These are phyloP conservation scores for Lipomyces spencermartinsiae DNA, from an alignment of 805 yeast species.

Conservation along the genomic window DNA sequence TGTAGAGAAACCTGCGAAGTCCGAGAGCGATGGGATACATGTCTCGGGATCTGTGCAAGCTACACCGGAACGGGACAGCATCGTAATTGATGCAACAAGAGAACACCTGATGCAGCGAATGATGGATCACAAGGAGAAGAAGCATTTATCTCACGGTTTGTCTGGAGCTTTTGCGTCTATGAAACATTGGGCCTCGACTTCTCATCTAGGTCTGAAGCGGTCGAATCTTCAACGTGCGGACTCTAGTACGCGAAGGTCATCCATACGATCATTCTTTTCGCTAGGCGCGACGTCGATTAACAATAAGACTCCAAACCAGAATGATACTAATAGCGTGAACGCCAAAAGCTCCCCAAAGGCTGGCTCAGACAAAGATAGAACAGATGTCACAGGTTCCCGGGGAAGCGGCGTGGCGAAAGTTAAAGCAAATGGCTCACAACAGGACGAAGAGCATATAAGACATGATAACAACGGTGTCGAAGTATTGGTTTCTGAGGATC, in stretches of 20 bases:
- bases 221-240: not conserved
- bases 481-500: not conserved
- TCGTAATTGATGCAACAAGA: not conserved
- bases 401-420: not conserved
- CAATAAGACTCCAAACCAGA: not conserved
- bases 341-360: not conserved
- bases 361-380: not conserved
- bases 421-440: not conserved
- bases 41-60: not conserved
- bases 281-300: not conserved
- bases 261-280: not conserved
- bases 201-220: constrained; percentile 1
- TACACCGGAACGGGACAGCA: not conserved
- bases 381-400: not conserved
- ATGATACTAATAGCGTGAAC: not conserved
- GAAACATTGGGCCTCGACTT: constrained; percentile 17
- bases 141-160: not conserved
- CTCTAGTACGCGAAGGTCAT: not conserved
- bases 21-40: not conserved
- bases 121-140: not conserved
- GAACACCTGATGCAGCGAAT: not conserved
- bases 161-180: constrained; percentile 9
- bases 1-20: constrained; percentile 11
- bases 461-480: not conserved
- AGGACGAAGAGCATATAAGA: not conserved